Percentiles rank a stretch among this genome's conserved stretches.
phyloP scores from a whole-genome alignment of 202 grass and related monocot genomes.

The Panicum virgatum region DNA sequence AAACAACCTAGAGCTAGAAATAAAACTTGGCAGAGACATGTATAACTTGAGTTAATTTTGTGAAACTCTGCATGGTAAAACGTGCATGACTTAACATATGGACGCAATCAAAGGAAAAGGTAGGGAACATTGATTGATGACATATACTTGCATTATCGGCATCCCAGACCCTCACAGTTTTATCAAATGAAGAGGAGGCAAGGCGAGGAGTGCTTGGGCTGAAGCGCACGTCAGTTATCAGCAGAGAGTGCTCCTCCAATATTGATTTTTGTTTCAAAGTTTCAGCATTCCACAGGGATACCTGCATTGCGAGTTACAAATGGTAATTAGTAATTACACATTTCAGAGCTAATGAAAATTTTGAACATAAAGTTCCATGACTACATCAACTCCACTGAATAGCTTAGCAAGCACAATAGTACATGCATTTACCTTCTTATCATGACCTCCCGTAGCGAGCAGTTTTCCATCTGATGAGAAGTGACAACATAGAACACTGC shows the following conservation, averaged over 20 bases:
- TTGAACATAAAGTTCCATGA: not conserved
- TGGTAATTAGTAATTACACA: not conserved
- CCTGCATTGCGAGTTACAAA: constrained; percentile 51
- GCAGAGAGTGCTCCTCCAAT: constrained; percentile 57
- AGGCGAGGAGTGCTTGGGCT: constrained; percentile 51
- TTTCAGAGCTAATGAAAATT: not conserved
- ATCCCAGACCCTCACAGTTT: constrained; percentile 85
- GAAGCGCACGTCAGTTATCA: constrained; percentile 77
- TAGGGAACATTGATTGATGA: not conserved
- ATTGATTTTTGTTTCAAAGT: constrained; percentile 62
- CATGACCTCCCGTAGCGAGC: constrained; percentile 85
- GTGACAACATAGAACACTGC: constrained; percentile 73
- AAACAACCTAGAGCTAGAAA: not conserved
- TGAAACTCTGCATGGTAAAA: not conserved
- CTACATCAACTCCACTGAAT: constrained; percentile 19
- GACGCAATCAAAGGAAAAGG: not conserved
- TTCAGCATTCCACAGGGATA: constrained; percentile 64
- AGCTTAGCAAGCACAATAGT: constrained; percentile 17
- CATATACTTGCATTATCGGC: constrained; percentile 48
- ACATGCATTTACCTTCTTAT: constrained; percentile 74
- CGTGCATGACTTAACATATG: not conserved
- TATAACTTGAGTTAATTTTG: not conserved
- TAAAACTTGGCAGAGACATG: not conserved
- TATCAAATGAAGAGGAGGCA: constrained; percentile 85
- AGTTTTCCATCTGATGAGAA: constrained; percentile 95